Conservation (phyloP, 148 eudicot genomes). For the Fagopyrum tataricum region DNA sequence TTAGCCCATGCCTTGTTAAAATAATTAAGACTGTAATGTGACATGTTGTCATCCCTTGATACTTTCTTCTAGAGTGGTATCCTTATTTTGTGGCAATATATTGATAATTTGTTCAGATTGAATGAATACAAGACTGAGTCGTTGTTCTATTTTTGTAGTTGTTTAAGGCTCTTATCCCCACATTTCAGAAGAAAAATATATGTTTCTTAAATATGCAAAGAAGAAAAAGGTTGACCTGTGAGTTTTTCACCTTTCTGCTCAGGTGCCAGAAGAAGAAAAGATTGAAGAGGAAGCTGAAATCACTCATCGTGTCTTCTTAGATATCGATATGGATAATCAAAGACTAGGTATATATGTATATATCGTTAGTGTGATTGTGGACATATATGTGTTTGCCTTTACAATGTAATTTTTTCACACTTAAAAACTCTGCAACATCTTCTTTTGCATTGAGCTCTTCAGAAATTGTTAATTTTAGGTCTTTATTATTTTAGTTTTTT, state of each 20-base stretch:
- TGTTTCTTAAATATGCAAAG: neutral
- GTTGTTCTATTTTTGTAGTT: neutral
- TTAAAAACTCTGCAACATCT: neutral
- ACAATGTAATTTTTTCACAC: neutral
- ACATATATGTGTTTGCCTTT: neutral
- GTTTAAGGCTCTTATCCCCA: no score
- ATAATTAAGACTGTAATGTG: neutral
- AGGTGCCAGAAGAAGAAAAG: slow-evolving; percentile 31
- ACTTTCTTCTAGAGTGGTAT: neutral
- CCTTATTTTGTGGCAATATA: neutral
- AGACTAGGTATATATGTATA: slow-evolving; percentile 52
- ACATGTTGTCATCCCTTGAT: neutral
- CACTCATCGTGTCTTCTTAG: slow-evolving; percentile 84
- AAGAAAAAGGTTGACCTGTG: neutral
- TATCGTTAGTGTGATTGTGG: neutral
- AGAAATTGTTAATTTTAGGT: neutral
- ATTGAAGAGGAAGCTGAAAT: slow-evolving; percentile 56
- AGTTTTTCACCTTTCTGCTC: neutral
- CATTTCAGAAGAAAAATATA: neutral
- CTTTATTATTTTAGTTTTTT: neutral
- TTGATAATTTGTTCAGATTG: neutral
- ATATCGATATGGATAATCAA: slow-evolving; percentile 92
- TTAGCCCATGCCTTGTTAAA: neutral
- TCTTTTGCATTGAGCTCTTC: neutral
- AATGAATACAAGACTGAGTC: neutral